Percentiles rank a stretch among this genome's conserved stretches.
Conservation (phyloP, 306 rosid genomes). For the Astragalus glycyphyllos region DNA sequence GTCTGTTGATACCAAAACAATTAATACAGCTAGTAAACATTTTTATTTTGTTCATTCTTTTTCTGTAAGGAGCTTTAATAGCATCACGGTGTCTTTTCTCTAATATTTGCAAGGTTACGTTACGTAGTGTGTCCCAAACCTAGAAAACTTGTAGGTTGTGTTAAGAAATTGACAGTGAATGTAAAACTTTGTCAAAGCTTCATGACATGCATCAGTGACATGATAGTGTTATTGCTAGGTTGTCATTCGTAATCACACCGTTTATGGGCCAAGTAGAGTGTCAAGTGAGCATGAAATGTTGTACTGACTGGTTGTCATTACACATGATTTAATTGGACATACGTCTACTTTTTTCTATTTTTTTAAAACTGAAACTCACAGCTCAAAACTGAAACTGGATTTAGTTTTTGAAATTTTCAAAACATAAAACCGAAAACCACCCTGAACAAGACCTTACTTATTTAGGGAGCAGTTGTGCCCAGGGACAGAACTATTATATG, state of each 20-base stretch:
- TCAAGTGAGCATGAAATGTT: no score
- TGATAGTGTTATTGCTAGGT: not conserved
- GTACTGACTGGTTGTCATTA: not conserved
- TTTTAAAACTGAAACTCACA: no score
- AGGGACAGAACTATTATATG: no score
- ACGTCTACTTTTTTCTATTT: no score
- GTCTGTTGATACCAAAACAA: not conserved
- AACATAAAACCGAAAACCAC: no score
- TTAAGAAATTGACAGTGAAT: not conserved
- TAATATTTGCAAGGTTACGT: no score
- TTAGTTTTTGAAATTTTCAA: no score
- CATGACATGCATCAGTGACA: not conserved
- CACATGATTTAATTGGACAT: not conserved
- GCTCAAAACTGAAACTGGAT: no score
- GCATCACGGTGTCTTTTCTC: not conserved
- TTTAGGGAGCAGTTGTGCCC: not conserved
- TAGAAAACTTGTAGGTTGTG: not conserved
- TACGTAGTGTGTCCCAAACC: not conserved
- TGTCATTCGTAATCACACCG: not conserved
- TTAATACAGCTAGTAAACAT: not conserved
- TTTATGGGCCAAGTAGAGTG: not conserved
- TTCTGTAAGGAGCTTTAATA: not conserved
- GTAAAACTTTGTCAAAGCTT: conserved; percentile 4
- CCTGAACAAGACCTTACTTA: no score
- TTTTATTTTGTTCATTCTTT: not conserved